These are phyloP conservation scores for Cutaneotrichosporon daszewskae DNA, from an alignment of 1,284 basidiomycete genomes.

Conservation along the genomic window DNA sequence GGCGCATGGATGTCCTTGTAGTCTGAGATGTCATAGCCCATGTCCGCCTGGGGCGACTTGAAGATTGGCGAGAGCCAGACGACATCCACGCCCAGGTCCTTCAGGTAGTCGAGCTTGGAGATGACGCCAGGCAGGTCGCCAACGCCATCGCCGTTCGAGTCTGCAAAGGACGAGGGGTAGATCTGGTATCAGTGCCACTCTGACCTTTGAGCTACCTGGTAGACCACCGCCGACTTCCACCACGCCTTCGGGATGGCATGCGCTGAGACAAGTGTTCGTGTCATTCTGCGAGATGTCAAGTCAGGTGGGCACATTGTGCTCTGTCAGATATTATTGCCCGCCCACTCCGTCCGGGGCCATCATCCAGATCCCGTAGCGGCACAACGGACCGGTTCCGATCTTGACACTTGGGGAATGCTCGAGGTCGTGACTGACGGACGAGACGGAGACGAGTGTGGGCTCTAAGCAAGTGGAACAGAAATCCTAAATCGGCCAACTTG, in stretches of 20 bases:
- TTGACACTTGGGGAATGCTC: too few species aligned
- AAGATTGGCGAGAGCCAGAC: constrained; percentile 47
- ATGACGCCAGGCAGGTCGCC: constrained; percentile 50
- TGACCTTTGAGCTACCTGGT: constrained; percentile 50
- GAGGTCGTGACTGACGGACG: too few species aligned
- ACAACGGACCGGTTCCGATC: too few species aligned
- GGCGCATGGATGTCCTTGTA: constrained; percentile 47
- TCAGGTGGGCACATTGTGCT: too few species aligned
- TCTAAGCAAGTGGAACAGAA: too few species aligned
- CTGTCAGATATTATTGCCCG: too few species aligned
- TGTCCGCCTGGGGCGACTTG: constrained; percentile 37
- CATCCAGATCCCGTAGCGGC: too few species aligned
- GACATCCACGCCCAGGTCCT: constrained; percentile 49
- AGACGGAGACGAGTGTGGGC: too few species aligned
- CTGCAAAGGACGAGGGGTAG: constrained; percentile 16
- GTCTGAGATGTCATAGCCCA: constrained; percentile 44
- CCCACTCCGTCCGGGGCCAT: too few species aligned
- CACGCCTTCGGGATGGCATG: constrained; percentile 38
- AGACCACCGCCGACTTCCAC: constrained; percentile 63
- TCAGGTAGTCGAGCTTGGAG: constrained; percentile 49
- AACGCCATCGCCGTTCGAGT: constrained; percentile 34
- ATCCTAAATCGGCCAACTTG: too few species aligned
- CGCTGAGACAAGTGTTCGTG: too few species aligned
- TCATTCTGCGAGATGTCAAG: too few species aligned
- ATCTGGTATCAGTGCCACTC: neutral